Evolutionary conservation across 306 rosid species (phyloP).

Genomic region (Astragalus glycyphyllos): DNA sequence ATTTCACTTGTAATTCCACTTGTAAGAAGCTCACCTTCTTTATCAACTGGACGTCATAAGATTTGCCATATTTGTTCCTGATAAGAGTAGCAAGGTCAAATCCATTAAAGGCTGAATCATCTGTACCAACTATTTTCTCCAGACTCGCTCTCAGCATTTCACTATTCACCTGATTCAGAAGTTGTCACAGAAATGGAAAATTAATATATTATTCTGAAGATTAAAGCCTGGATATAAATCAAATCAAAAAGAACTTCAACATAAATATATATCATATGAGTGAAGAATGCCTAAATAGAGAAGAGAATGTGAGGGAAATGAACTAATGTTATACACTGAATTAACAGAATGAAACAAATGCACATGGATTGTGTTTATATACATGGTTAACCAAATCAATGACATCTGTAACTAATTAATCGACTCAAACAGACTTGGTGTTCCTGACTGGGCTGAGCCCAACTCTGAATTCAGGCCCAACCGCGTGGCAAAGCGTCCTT

Average conservation of each 20-base stretch:
- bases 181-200: constrained; percentile 13
- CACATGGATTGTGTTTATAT: too few species aligned
- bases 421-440: too few species aligned
- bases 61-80: constrained; percentile 90
- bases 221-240: neutral
- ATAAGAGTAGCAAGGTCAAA: constrained; percentile 94
- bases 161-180: constrained; percentile 59
- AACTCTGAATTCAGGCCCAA: too few species aligned
- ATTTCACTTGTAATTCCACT: constrained; percentile 1
- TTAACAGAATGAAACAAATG: too few species aligned
- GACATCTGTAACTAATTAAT: too few species aligned
- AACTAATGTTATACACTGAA: too few species aligned
- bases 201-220: constrained; percentile 2
- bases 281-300: too few species aligned
- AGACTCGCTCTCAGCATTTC: constrained; percentile 73
- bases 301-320: too few species aligned
- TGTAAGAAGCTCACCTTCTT: constrained; percentile 70
- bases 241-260: constrained; percentile 6
- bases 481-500: too few species aligned
- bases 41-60: constrained; percentile 91
- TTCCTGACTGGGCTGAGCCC: too few species aligned
- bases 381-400: too few species aligned
- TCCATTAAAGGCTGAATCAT: constrained; percentile 89
- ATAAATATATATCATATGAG: neutral
- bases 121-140: constrained; percentile 83